Conservation (phyloP, 306 rosid species). For the Crataegus laevigata region DNA sequence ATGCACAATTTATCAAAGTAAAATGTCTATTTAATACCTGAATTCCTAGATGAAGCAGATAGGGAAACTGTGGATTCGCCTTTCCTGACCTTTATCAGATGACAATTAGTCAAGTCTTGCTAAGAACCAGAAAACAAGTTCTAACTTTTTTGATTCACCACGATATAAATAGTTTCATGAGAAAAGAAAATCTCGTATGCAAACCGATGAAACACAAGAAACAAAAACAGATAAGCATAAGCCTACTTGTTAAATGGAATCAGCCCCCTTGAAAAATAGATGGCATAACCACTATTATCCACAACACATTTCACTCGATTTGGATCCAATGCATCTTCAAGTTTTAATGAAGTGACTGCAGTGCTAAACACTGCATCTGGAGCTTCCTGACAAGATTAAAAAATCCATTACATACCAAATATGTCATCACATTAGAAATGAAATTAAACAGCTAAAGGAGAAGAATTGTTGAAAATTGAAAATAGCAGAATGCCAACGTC, state of each 20-base stretch:
- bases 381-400: conserved; percentile 50
- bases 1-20: neutral
- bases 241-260: conserved; percentile 91
- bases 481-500: neutral
- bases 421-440: neutral
- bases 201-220: neutral
- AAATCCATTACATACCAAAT: conserved; percentile 1
- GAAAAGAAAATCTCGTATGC: neutral
- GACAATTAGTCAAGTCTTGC: conserved; percentile 13
- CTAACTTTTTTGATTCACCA: neutral
- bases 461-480: neutral
- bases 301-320: conserved; percentile 91
- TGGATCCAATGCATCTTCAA: conserved; percentile 80
- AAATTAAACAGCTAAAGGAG: neutral
- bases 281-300: conserved; percentile 72
- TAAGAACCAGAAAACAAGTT: neutral
- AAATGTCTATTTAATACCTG: conserved; percentile 37
- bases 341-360: conserved; percentile 79
- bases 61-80: conserved; percentile 58
- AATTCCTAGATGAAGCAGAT: conserved; percentile 69
- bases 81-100: conserved; percentile 61
- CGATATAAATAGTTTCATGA: neutral
- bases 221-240: neutral
- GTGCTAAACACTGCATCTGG: conserved; percentile 99
- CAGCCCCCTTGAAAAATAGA: conserved; percentile 90